A percentile compares a stretch with the other conserved stretches of the same genome.
These are phyloP conservation scores for Podospora conica DNA, from an alignment of 495 filamentous ascomycete genomes.

Conservation along the genomic window DNA sequence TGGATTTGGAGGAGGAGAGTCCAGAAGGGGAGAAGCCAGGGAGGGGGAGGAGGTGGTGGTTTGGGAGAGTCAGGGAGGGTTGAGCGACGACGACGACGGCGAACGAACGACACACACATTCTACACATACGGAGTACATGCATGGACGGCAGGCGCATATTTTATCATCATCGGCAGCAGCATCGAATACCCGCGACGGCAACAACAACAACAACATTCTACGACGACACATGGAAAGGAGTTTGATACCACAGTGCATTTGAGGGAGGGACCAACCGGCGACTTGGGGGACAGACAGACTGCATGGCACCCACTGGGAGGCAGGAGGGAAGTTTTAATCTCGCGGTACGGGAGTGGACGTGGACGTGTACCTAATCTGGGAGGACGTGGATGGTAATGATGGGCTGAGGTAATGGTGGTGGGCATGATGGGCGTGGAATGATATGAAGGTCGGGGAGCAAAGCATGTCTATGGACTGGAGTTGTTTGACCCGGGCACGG, in stretches of 20 bases:
- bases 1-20: conserved; percentile 40
- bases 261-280: neutral
- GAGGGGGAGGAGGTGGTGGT: conserved; percentile 26
- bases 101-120: neutral
- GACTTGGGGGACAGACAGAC: neutral
- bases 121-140: too few species aligned
- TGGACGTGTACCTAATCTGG: neutral
- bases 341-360: too few species aligned
- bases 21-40: conserved; percentile 10
- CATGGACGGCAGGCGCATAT: neutral
- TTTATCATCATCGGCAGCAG: neutral
- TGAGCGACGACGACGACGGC: neutral
- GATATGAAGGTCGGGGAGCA: too few species aligned
- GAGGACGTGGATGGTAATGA: neutral
- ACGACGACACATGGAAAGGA: neutral
- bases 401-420: neutral
- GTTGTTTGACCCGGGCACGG: neutral
- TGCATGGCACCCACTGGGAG: neutral
- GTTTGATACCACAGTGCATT: neutral
- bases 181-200: neutral
- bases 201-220: neutral
- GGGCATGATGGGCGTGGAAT: neutral
- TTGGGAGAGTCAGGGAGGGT: neutral
- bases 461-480: neutral
- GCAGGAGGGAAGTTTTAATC: neutral